Percentiles rank a stretch among this genome's conserved stretches.
phyloP scores from a whole-genome alignment of 768 basidiomycete species.

The Phylloporus sp. region DNA sequence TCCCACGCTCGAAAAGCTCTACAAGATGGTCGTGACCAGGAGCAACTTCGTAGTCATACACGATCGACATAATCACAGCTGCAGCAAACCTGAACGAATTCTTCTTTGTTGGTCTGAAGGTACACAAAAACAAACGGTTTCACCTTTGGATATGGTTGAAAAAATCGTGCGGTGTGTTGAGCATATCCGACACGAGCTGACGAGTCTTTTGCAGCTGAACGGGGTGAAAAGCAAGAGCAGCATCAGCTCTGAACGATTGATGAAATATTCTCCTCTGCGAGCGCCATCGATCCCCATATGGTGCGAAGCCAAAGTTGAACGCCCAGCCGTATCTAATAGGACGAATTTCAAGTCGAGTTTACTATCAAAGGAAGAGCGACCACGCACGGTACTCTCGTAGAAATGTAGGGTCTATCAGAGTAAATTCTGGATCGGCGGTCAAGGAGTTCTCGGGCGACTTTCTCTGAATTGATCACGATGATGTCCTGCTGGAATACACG shows the following conservation, averaged over 20 bases:
- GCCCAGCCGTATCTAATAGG: slow-evolving; percentile 20
- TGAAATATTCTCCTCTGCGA: slow-evolving; percentile 22
- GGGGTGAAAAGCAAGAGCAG: slow-evolving; percentile 6
- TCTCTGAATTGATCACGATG: neutral
- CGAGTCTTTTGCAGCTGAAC: slow-evolving; percentile 20
- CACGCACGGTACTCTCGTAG: neutral
- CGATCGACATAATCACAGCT: slow-evolving; percentile 36
- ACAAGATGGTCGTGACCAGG: slow-evolving; percentile 36
- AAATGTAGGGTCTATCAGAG: neutral
- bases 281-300: slow-evolving; percentile 24
- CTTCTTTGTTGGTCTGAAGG: neutral
- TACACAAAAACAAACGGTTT: neutral
- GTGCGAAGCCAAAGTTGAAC: slow-evolving; percentile 14
- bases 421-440: neutral
- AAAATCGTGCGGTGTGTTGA: slow-evolving; percentile 3
- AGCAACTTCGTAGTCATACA: slow-evolving; percentile 39
- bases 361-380: neutral
- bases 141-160: slow-evolving; percentile 11
- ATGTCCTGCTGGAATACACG: neutral
- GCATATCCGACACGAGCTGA: slow-evolving; percentile 12
- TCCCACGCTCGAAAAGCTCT: slow-evolving; percentile 34
- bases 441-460: neutral
- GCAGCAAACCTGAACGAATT: slow-evolving; percentile 28
- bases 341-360: neutral
- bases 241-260: slow-evolving; percentile 22